Evolutionary conservation across 208 protist genomes (phyloP).

Genomic region (Wallacemonas sp.): DNA sequence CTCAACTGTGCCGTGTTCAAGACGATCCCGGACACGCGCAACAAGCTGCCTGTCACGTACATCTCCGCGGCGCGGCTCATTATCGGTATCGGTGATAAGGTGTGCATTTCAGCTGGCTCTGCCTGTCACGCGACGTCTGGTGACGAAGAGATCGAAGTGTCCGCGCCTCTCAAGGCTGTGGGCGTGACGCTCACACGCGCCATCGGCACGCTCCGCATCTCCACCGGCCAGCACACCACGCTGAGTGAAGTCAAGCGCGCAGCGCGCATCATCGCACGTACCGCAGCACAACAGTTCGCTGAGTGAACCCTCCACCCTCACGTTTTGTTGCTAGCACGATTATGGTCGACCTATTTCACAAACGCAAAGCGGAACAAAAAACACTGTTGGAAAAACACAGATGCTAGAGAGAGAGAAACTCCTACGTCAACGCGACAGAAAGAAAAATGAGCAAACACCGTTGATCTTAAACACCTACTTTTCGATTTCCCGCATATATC

Average conservation of each 20-base stretch:
- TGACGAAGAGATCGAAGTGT: constrained; percentile 55
- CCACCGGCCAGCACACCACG: constrained; percentile 67
- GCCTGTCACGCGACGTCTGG: constrained; percentile 76
- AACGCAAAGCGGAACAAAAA: no score
- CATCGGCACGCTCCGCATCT: constrained; percentile 77
- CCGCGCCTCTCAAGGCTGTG: constrained; percentile 65
- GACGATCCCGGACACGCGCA: constrained; percentile 27
- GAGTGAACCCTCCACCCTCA: constrained; percentile 27
- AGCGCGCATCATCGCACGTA: constrained; percentile 64
- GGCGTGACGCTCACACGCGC: constrained; percentile 53
- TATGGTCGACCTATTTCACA: no score
- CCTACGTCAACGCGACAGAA: neutral
- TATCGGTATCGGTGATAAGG: constrained; percentile 51
- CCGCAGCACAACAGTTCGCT: constrained; percentile 78
- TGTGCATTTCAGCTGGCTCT: constrained; percentile 86
- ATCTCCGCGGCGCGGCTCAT: constrained; percentile 78
- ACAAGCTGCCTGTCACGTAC: constrained; percentile 40
- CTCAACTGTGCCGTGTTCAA: constrained; percentile 83
- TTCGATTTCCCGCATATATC: neutral
- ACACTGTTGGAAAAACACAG: no score
- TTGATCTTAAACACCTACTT: no score
- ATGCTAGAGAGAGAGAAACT: no score
- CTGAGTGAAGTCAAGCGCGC: constrained; percentile 70
- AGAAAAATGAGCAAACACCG: neutral
- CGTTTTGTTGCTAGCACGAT: no score